Evolutionary conservation across 805 yeast species (phyloP).

Genomic region (Yarrowia divulgata): DNA sequence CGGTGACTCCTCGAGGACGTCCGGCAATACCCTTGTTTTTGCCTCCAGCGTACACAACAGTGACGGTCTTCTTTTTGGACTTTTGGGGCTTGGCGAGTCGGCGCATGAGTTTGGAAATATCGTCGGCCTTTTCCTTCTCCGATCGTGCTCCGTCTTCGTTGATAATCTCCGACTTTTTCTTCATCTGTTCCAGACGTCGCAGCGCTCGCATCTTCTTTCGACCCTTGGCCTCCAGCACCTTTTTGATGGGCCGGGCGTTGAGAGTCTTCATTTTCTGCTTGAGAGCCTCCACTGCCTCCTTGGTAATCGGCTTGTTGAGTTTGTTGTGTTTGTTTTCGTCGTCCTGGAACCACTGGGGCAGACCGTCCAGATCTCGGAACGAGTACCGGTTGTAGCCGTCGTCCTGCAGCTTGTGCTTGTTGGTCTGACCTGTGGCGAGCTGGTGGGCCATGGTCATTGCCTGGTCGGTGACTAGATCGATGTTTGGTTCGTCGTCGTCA

Average conservation of each 20-base stretch:
- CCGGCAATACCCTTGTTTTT: conserved; percentile 85
- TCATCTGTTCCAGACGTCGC: conserved; percentile 82
- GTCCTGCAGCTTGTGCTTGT: conserved; percentile 83
- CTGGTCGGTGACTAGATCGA: conserved; percentile 88
- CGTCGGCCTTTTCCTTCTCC: conserved; percentile 94
- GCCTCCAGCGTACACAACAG: conserved; percentile 88
- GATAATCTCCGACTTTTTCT: conserved; percentile 90
- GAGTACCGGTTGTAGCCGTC: conserved; percentile 93
- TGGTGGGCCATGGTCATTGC: conserved; percentile 99
- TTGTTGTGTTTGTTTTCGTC: conserved; percentile 89
- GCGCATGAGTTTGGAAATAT: conserved; percentile 83
- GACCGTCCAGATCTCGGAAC: conserved; percentile 86
- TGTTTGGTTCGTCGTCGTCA: conserved; percentile 54
- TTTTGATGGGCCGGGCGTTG: conserved; percentile 97
- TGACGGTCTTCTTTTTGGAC: conserved; percentile 77
- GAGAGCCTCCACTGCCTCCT: conserved; percentile 84
- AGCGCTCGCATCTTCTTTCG: conserved; percentile 94
- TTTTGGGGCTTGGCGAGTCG: conserved; percentile 77
- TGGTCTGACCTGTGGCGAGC: conserved; percentile 85
- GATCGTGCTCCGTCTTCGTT: conserved; percentile 86
- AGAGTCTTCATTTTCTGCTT: conserved; percentile 78
- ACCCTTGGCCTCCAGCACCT: conserved; percentile 97
- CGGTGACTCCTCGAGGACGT: conserved; percentile 95
- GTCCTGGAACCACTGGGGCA: conserved; percentile 97
- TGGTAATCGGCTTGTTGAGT: conserved; percentile 87